Base-by-base conservation (phyloP, 176 grass and related monocot species). In the Neostapfia colusana region DNA sequence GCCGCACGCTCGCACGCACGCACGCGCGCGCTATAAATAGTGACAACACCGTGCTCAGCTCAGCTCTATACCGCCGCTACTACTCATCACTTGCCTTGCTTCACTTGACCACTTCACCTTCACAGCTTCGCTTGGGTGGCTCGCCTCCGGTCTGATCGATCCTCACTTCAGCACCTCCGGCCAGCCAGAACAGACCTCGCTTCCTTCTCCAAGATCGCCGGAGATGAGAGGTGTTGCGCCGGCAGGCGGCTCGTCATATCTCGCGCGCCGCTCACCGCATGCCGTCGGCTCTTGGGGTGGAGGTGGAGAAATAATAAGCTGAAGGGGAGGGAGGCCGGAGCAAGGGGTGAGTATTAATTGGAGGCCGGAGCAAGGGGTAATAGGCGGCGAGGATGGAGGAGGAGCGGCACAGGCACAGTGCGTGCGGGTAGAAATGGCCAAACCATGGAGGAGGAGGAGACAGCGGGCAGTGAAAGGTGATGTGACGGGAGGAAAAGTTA, bases 381-480 rank as follows among this genome's bases (percentile, higher is more conserved):
- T 63, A 76, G 31, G 74, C 45, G 60, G 75, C 63, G 40, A 79
- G 75, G 44, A 34, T 59, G 57, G 53, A 46, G 38, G 43, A 54
- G 51, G 34, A 18, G 39, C 1, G 39, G 17, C 57, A 77, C 74
- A 77, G 39, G 17, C 57, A 77, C 74, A 77, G 58, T 76, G 74
- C 13, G 13, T 39, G 69, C 51, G 6, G 17, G 54, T 39, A 58
- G 35, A 56, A 58, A 16, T 12, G 24, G 40, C 23, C 55, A 58
- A 58, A 58, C 55, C 55, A 13, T 37, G 12, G 64, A 28, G n/a
- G n/a, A 45, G 21, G 26, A n/a, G 68, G 81, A 73, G 80, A 82
- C 83, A 80, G 80, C 73, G 83, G 35, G 69, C 81, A 78, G 79
- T 75, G 88, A 90, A 97, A 88, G 84, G 65, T 88, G 90, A 97